Conservation (phyloP, 352 stramenopile species). For the Phytophthora idaei region DNA sequence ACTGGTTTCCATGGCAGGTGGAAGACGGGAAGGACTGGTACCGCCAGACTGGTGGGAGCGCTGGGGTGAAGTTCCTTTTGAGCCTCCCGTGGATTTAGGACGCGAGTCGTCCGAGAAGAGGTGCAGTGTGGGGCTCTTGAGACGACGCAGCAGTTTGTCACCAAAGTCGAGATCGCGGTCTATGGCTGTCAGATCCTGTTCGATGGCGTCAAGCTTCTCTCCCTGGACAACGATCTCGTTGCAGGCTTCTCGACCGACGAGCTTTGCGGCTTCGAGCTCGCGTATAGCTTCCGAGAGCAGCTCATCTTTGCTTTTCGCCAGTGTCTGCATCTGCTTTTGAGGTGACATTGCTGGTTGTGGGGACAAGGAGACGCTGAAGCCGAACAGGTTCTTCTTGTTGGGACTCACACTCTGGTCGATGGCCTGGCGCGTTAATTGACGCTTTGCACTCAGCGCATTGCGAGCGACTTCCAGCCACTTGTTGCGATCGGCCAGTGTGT, state of each 20-base stretch:
- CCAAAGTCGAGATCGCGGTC: constrained; percentile 71
- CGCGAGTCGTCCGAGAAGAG: constrained; percentile 63
- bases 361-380: constrained; percentile 45
- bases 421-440: constrained; percentile 47
- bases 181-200: constrained; percentile 62
- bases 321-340: constrained; percentile 73
- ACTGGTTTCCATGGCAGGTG: constrained; percentile 19
- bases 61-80: constrained; percentile 24
- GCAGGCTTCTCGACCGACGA: constrained; percentile 68
- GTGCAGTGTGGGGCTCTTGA: constrained; percentile 75
- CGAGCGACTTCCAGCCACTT: constrained; percentile 85
- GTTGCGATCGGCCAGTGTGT: constrained; percentile 60
- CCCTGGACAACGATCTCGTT: constrained; percentile 77
- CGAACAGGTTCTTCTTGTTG: constrained; percentile 60
- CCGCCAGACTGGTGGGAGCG: constrained; percentile 19
- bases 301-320: constrained; percentile 62
- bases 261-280: constrained; percentile 75
- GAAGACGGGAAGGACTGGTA: constrained; percentile 20
- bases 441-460: constrained; percentile 65
- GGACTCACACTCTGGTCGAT: constrained; percentile 42
- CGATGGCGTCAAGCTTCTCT: constrained; percentile 77
- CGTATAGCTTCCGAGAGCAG: constrained; percentile 75
- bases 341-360: constrained; percentile 39
- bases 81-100: constrained; percentile 13
- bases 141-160: constrained; percentile 74